Base-by-base conservation (phyloP, 495 filamentous ascomycete genomes). In the Penicillium cataractarum region DNA sequence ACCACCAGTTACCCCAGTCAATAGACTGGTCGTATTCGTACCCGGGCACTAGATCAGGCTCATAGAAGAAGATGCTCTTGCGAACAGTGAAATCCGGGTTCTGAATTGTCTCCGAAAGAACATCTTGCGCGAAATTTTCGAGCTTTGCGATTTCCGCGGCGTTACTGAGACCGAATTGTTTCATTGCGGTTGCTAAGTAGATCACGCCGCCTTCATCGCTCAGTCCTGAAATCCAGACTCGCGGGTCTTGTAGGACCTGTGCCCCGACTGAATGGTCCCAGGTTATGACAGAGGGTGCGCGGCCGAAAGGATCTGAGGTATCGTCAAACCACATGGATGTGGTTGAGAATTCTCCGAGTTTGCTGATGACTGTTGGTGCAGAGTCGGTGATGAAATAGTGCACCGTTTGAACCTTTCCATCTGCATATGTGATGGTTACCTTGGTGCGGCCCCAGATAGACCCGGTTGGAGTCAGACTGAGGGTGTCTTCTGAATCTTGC, bases 171-270 rank as follows among this genome's bases (percentile, higher is more conserved):
- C 75, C 70, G 5, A 69, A 70, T 55, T 84, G 80, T 65, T 85
- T 85, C 67, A 82, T 77, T 13, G 70, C 66, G 2, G 77, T 74
- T 4, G 81, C 76, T 0, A 82, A 69, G 35, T 77, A 83, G 76
- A 78, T 8, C 79, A 75, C 74, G 7, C 82, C 82, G 19, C 78
- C 82, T 74, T 85, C 83, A 57, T 84, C 81, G 60, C 77, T 81
- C 6, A 84, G 71, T 3, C 82, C 82, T 7, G 81, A 75, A 26
- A 84, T 82, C 82, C 82, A 85, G 21, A 81, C 80, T 0, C 82
- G 77, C 6, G 70, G 64, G 37, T 85, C 82, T 62, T 85, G 82
- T 2, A 75, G 66, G 39, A 83, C 80, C 24, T 74, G 71, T 17
- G 65, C 63, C 2, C 70, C 55, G 4, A 70, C 57, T 12, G 78